Base-by-base conservation (phyloP, 768 basidiomycete genomes). In the Kwoniella dejecticola region DNA sequence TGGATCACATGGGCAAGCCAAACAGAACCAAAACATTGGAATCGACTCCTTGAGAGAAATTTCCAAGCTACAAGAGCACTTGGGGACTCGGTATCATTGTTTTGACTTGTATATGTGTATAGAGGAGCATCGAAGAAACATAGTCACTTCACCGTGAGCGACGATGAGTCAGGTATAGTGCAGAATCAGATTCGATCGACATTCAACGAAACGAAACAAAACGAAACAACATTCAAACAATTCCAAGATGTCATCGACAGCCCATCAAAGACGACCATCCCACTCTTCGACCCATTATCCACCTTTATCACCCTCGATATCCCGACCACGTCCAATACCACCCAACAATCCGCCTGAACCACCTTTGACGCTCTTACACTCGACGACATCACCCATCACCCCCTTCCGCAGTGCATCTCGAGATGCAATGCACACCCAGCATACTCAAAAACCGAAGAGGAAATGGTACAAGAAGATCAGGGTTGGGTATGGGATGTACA, bases 401-500 rank as follows among this genome's bases (percentile, higher is more conserved):
- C 50, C 57, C 5, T 59, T 26, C 17, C 47, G 30, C 3, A 36
- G 15, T 36, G 15, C 7, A 7, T 7, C 7, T 36, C 15, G 7
- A 7, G 7, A 7, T 36, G 6, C 48, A 6, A 17, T 11, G 8
- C 41, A 47, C 10, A 26, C 23, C 29, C 29, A 23, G 4, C 48
- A 27, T 6, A 12, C 31, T 26, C 23, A 27, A 13, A 45, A 24
- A 26, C 8, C 30, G 40, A 45, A 27, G 19, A 27, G 45, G 21
- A 60, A 40, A 38, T 62, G 60, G 60, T 63, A 56, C 49, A 52
- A 58, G 15, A 36, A 15, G 30, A 21, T 61, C 0, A 57, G 59
- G 45, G 23, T 72, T 2, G 74, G 72, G 19, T 52, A 64, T 24
- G 92, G 92, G 6, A 89, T 94, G 68, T 60, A 82, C 17, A 79